phyloP scores from a whole-genome alignment of 2,329 filamentous ascomycete genomes.

The Aureobasidium sp. region DNA sequence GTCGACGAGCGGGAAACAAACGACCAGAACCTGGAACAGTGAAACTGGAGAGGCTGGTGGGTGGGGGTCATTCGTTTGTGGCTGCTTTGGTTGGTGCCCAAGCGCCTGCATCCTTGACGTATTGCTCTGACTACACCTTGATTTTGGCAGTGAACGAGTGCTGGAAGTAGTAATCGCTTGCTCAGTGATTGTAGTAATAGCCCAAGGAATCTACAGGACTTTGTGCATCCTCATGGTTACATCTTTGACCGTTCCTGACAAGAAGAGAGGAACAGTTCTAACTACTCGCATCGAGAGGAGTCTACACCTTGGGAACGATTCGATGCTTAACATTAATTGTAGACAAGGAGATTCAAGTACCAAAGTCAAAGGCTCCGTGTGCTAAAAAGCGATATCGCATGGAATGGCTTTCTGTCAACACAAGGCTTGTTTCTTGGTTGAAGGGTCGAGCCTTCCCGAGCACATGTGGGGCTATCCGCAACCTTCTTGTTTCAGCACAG shows the following conservation, averaged over 20 bases:
- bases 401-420: background rate
- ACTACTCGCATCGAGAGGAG: background rate
- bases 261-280: background rate
- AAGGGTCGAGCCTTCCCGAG: conserved; percentile 5
- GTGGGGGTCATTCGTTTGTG: conserved; percentile 7
- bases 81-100: conserved; percentile 10
- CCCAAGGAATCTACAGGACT: background rate
- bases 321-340: too few relatives aligned
- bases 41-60: conserved; percentile 4
- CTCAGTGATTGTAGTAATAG: background rate
- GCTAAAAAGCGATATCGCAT: background rate
- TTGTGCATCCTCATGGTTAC: background rate
- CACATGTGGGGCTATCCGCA: conserved; percentile 5
- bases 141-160: background rate
- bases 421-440: conserved; percentile 6
- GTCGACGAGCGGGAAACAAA: conserved; percentile 2
- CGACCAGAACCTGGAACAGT: background rate
- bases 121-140: background rate
- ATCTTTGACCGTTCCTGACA: too few relatives aligned
- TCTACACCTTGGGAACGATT: background rate
- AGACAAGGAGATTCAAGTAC: background rate
- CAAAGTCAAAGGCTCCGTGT: background rate
- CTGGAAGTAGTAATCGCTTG: background rate
- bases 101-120: conserved; percentile 10
- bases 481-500: conserved; percentile 7